Percentiles rank a stretch among this genome's conserved stretches.
Evolutionary conservation across 306 rosid genomes (phyloP).

Genomic region (Neltuma alba): DNA sequence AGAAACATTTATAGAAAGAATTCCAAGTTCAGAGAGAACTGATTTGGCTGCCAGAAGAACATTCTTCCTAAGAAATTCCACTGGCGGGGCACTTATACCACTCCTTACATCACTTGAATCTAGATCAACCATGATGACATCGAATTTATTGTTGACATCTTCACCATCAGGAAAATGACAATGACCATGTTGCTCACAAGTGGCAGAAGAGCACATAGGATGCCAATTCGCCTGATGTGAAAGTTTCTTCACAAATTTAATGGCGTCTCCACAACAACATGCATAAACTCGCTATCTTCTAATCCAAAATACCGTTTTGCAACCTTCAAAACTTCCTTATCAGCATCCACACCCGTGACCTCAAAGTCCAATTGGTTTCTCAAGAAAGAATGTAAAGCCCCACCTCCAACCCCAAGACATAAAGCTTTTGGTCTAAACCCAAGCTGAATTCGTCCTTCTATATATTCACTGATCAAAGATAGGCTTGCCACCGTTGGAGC

Average conservation of each 20-base stretch:
- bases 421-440: slow-evolving; percentile 69
- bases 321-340: slow-evolving; percentile 64
- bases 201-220: slow-evolving; percentile 18
- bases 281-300: slow-evolving; percentile 48
- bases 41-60: slow-evolving; percentile 62
- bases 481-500: slow-evolving; percentile 86
- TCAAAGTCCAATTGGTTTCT: slow-evolving; percentile 62
- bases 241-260: slow-evolving; percentile 47
- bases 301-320: slow-evolving; percentile 71
- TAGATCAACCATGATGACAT: slow-evolving; percentile 74
- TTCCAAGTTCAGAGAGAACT: slow-evolving; percentile 65
- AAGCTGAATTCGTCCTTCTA: slow-evolving; percentile 46
- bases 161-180: slow-evolving; percentile 20
- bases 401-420: slow-evolving; percentile 94
- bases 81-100: slow-evolving; percentile 65
- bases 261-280: slow-evolving; percentile 59
- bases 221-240: slow-evolving; percentile 21
- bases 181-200: slow-evolving; percentile 31
- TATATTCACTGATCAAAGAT: slow-evolving; percentile 40
- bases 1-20: slow-evolving; percentile 68
- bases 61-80: slow-evolving; percentile 59
- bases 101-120: slow-evolving; percentile 62
- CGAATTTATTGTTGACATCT: slow-evolving; percentile 42
- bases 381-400: slow-evolving; percentile 72
- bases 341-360: slow-evolving; percentile 72